Conservation (phyloP, 768 basidiomycete species). For the Leccinum subgranulosum region DNA sequence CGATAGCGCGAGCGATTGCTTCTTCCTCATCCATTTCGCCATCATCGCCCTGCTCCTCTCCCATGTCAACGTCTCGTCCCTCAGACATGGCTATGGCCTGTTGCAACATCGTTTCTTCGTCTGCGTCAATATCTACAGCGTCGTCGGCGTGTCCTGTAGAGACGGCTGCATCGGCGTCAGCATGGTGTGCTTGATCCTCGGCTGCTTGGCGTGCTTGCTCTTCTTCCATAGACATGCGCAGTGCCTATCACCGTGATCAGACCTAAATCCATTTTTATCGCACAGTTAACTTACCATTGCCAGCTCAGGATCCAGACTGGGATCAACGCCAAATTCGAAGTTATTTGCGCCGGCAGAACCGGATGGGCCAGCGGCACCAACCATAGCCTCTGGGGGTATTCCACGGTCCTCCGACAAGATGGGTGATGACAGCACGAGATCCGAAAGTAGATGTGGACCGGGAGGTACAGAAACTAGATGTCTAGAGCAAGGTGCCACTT, state of each 20-base stretch:
- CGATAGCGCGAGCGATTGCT: slow-evolving; percentile 86
- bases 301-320: slow-evolving; percentile 92
- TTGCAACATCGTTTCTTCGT: slow-evolving; percentile 76
- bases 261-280: background rate
- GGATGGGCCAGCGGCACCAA: slow-evolving; percentile 45
- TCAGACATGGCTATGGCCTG: slow-evolving; percentile 77
- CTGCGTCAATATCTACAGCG: slow-evolving; percentile 54
- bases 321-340: slow-evolving; percentile 92
- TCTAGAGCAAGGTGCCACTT: slow-evolving; percentile 36
- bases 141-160: slow-evolving; percentile 20
- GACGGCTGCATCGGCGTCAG: slow-evolving; percentile 21
- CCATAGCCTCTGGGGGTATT: slow-evolving; percentile 61
- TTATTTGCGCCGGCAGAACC: slow-evolving; percentile 48
- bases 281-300: slow-evolving; percentile 69
- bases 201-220: slow-evolving; percentile 75
- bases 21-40: slow-evolving; percentile 83
- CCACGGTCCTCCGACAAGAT: slow-evolving; percentile 80
- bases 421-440: slow-evolving; percentile 74
- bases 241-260: slow-evolving; percentile 52
- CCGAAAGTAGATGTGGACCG: slow-evolving; percentile 78
- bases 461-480: slow-evolving; percentile 80
- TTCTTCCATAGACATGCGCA: slow-evolving; percentile 97
- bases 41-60: slow-evolving; percentile 50
- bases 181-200: slow-evolving; percentile 36
- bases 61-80: slow-evolving; percentile 51